Base-by-base conservation (phyloP, 2,329 filamentous ascomycete species). In the Colletotrichum orbiculare region DNA sequence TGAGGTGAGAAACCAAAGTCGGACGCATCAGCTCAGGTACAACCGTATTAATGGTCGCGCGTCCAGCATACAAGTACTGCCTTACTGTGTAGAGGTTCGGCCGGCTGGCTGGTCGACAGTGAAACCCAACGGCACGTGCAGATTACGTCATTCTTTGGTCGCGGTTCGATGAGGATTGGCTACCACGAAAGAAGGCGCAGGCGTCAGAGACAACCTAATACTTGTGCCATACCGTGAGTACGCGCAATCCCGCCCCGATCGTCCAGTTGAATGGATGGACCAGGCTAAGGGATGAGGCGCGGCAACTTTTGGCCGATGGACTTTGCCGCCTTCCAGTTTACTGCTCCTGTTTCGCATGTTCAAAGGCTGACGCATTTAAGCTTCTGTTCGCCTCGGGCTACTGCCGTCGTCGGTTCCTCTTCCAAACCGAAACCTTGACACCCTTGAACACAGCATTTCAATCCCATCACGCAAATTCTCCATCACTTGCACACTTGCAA, bases 81-180 rank as follows among this genome's bases (percentile, higher is more conserved):
- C 25, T 25, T 25, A 25, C 25, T 25, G 25, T 4, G 35, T 50
- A 37, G 33, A 62, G 50, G 58, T 55, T 55, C 42, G 37, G 52
- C n/a, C 15, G 50, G 25, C 25, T 15, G 15, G 15, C 15, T 38
- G 38, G 39, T 42, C 25, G 15, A 11, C 42, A 54, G 45, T 55
- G 61, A 64, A 60, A 61, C 25, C 25, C 25, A 25, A 25, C 58
- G 38, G 41, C 62, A 62, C 58, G 62, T 65, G 62, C 62, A 37
- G 41, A 37, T 56, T 65, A 65, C 62, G 62, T 62, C 62, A 65
- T 56, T 55, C 10, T 15, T 15, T 15, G 10, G 50, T 33, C 39
- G 47, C 6, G 46, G 38, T 47, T 56, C 35, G 45, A 47, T 34
- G 39, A 49, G 42, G 46, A 65, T 56, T 65, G 62, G 61, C 61